phyloP scores from a whole-genome alignment of 176 grass and related monocot genomes.

The Eragrostis nindensis region DNA sequence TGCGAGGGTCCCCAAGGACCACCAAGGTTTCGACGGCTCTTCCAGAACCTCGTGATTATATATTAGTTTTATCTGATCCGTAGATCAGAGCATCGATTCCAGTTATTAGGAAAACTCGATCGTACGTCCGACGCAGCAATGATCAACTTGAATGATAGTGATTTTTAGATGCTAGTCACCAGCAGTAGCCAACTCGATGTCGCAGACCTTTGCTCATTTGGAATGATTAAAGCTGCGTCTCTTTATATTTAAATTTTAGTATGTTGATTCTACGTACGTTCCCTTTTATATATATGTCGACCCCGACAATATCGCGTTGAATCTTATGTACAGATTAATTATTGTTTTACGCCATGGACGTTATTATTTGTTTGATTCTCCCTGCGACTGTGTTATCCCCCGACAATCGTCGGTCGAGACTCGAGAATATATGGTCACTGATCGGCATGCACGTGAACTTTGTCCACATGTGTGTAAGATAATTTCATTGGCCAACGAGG shows the following conservation, averaged over 20 bases:
- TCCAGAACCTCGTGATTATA: not conserved
- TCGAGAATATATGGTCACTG: slow-evolving; percentile 21
- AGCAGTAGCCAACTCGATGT: not conserved
- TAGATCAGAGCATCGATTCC: slow-evolving; percentile 17
- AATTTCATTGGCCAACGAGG: not conserved
- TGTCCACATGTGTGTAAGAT: slow-evolving; percentile 15
- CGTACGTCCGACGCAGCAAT: slow-evolving; percentile 32
- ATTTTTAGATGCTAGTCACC: slow-evolving; percentile 26
- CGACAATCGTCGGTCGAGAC: slow-evolving; percentile 32
- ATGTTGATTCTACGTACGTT: not conserved
- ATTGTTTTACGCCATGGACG: not conserved
- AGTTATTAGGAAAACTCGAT: slow-evolving; percentile 30
- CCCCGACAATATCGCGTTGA: not conserved
- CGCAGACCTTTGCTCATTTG: not conserved
- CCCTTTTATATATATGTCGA: not conserved
- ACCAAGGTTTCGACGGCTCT: not conserved
- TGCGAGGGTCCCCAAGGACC: not conserved
- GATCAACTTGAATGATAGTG: slow-evolving; percentile 43
- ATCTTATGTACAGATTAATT: not conserved
- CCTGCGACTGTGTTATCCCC: not conserved
- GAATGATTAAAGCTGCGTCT: slow-evolving; percentile 38
- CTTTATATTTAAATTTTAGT: not conserved
- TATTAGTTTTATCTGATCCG: not conserved
- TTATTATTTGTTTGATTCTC: not conserved
- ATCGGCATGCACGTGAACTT: slow-evolving; percentile 34